phyloP scores from a whole-genome alignment of 176 grass and related monocot species.

The Poa pratensis region DNA sequence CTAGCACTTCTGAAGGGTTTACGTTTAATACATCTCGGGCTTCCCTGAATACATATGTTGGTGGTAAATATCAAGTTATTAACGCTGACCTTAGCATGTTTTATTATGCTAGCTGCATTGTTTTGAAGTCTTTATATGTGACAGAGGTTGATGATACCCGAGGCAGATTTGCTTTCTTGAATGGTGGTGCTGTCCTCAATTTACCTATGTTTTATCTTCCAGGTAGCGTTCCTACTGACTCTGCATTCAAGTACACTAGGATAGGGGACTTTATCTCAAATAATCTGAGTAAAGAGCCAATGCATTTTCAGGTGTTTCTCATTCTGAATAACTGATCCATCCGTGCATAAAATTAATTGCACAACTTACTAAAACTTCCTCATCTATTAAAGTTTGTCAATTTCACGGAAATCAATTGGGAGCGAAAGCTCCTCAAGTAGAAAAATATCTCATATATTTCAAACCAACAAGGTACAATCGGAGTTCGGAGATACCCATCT shows the following conservation, averaged over 20 bases:
- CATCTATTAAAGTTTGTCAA: conserved; percentile 7
- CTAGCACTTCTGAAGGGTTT: conserved; percentile 48
- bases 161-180: conserved; percentile 62
- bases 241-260: conserved; percentile 32
- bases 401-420: conserved; percentile 19
- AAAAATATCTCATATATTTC: conserved; percentile 10
- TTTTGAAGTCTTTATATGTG: conserved; percentile 38
- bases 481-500: conserved; percentile 1
- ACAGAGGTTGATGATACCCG: conserved; percentile 74
- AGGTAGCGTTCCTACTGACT: conserved; percentile 50
- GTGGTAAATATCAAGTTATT: conserved; percentile 53
- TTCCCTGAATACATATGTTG: conserved; percentile 71
- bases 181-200: conserved; percentile 58
- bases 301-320: conserved; percentile 16
- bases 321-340: conserved; percentile 5
- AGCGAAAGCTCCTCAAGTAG: not conserved
- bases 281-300: conserved; percentile 7
- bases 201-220: conserved; percentile 87
- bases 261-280: conserved; percentile 16
- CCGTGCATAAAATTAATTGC: conserved; percentile 17
- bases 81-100: conserved; percentile 30
- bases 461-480: conserved; percentile 24
- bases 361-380: conserved; percentile 22
- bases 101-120: conserved; percentile 26
- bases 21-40: conserved; percentile 59